phyloP scores from a whole-genome alignment of 1,284 basidiomycete species.

The Laetiporus sulphureus region DNA sequence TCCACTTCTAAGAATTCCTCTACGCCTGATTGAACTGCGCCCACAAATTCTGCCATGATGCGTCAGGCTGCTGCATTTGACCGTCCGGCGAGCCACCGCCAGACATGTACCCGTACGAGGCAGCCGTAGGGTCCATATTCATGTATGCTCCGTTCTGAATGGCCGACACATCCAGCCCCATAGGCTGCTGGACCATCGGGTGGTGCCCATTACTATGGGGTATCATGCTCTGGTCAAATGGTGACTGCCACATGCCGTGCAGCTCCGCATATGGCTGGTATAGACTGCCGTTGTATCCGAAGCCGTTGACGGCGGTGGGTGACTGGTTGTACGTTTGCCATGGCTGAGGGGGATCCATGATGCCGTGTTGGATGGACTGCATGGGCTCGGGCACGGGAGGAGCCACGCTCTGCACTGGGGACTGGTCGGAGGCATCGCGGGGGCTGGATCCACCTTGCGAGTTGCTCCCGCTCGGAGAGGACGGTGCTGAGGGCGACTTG shows the following conservation, averaged over 20 bases:
- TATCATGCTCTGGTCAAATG: slow-evolving; percentile 1
- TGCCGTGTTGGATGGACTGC: not conserved
- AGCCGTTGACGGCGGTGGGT: slow-evolving; percentile 4
- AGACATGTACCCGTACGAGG: slow-evolving; percentile 8
- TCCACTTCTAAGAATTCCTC: too few relatives aligned
- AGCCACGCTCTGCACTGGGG: slow-evolving; percentile 13
- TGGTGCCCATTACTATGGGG: not conserved
- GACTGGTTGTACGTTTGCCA: slow-evolving; percentile 2
- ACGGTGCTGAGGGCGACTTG: slow-evolving; percentile 38
- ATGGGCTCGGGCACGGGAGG: slow-evolving; percentile 5
- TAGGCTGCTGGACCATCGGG: slow-evolving; percentile 1
- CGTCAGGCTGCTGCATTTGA: slow-evolving; percentile 19
- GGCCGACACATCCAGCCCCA: slow-evolving; percentile 3
- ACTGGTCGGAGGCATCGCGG: slow-evolving; percentile 17
- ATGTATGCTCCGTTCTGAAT: slow-evolving; percentile 16
- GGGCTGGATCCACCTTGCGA: slow-evolving; percentile 14
- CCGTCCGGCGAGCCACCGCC: slow-evolving; percentile 16
- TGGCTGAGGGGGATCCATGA: slow-evolving; percentile 1
- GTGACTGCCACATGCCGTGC: too few relatives aligned
- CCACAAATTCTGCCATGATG: slow-evolving; percentile 25
- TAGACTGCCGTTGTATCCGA: too few relatives aligned
- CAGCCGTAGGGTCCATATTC: slow-evolving; percentile 8
- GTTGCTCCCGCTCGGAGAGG: slow-evolving; percentile 21
- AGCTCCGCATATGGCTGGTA: not conserved
- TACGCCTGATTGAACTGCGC: slow-evolving; percentile 20